These are phyloP conservation scores for Podaxis sp. DNA, from an alignment of 768 basidiomycete genomes.

Conservation along the genomic window DNA sequence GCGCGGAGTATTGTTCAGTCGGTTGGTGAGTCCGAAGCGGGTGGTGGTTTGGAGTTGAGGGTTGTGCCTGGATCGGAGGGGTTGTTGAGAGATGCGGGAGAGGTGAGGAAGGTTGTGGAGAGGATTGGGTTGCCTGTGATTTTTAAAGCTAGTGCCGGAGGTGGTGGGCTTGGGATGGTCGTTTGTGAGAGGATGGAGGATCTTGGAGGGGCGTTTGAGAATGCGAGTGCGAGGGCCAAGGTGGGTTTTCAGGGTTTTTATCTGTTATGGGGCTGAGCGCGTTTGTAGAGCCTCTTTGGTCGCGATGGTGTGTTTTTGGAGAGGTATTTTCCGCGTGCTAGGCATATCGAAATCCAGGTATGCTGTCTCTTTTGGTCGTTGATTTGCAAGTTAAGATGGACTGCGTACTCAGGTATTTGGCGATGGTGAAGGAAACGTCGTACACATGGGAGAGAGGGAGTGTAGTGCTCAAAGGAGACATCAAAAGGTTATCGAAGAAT, in stretches of 20 bases:
- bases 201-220: conserved; percentile 32
- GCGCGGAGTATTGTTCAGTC: conserved; percentile 26
- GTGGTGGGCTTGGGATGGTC: conserved; percentile 67
- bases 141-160: conserved; percentile 67
- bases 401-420: conserved; percentile 53
- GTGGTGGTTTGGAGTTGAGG: conserved; percentile 40
- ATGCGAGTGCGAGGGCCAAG: conserved; percentile 40
- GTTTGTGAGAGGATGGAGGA: conserved; percentile 45
- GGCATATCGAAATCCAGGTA: conserved; percentile 70
- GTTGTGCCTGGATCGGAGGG: conserved; percentile 58
- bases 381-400: too few species aligned
- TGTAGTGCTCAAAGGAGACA: conserved; percentile 68
- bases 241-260: conserved; percentile 26
- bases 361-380: not conserved
- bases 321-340: conserved; percentile 49
- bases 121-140: conserved; percentile 59
- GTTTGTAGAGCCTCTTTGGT: conserved; percentile 42
- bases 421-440: conserved; percentile 53
- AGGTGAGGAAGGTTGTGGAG: conserved; percentile 37
- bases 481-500: conserved; percentile 74
- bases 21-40: not conserved
- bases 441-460: conserved; percentile 70
- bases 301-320: conserved; percentile 57
- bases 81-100: conserved; percentile 38
- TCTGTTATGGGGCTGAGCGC: too few species aligned